phyloP scores from a whole-genome alignment of 495 filamentous ascomycete genomes.

The Durotheca rogersii region DNA sequence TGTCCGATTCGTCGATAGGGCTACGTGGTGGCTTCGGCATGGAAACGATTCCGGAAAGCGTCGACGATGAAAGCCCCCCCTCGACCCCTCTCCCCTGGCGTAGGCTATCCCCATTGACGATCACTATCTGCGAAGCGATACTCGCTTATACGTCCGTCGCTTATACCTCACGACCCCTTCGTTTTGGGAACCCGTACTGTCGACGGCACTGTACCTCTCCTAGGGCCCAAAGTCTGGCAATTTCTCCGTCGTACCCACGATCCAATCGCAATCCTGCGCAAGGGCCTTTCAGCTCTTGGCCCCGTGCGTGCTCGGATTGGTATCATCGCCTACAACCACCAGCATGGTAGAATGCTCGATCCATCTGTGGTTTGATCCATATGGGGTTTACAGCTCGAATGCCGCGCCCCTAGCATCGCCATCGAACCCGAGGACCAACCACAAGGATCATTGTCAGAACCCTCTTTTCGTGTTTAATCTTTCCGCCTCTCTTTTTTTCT shows the following conservation, averaged over 20 bases:
- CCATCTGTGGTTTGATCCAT: too few relatives aligned
- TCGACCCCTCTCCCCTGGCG: background rate
- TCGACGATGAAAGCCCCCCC: too few relatives aligned
- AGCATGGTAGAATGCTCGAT: too few relatives aligned
- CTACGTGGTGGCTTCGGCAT: slow-evolving; percentile 14
- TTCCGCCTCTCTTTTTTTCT: too few relatives aligned
- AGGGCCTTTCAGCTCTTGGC: slow-evolving; percentile 16
- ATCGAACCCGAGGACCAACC: slow-evolving; percentile 5
- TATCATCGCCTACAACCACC: too few relatives aligned
- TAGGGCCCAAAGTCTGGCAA: slow-evolving; percentile 9
- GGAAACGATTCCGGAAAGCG: slow-evolving; percentile 7
- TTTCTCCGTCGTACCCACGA: slow-evolving; percentile 13
- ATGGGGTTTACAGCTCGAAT: slow-evolving; percentile 2
- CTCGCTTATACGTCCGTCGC: too few relatives aligned
- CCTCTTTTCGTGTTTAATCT: too few relatives aligned
- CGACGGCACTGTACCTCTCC: background rate
- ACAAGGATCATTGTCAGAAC: slow-evolving; percentile 24
- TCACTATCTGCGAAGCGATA: slow-evolving; percentile 21
- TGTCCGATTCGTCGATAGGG: slow-evolving; percentile 12
- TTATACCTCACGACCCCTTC: slow-evolving; percentile 16
- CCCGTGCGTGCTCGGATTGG: slow-evolving; percentile 4
- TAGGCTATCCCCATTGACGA: slow-evolving; percentile 20
- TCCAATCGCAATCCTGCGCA: slow-evolving; percentile 10
- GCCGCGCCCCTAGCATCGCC: background rate
- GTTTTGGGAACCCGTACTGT: background rate